A percentile compares a stretch with the other conserved stretches of the same genome.
Conservation (phyloP, 139 green algal genomes). For the Spirogloea muscicola region DNA sequence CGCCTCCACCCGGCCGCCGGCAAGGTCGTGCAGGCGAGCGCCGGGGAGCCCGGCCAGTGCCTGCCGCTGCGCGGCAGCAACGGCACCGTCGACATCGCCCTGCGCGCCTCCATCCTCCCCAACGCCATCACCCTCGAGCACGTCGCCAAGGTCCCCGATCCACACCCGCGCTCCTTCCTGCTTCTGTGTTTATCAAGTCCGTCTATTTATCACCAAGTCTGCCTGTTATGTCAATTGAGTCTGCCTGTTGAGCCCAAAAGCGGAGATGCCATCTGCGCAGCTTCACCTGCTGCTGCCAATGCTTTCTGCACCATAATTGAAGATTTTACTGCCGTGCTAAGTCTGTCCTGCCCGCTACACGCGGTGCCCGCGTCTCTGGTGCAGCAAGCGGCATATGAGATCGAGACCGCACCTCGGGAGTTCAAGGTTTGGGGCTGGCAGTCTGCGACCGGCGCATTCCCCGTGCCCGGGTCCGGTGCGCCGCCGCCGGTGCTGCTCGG, state of each 20-base stretch:
- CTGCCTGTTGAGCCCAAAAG: too few species aligned
- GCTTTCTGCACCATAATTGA: too few species aligned
- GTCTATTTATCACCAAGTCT: too few species aligned
- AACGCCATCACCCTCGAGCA: slow-evolving; percentile 34
- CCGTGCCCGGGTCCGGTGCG: not conserved
- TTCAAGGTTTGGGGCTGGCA: slow-evolving; percentile 16
- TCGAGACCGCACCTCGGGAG: slow-evolving; percentile 1
- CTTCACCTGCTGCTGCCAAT: too few species aligned
- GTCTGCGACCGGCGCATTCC: not conserved
- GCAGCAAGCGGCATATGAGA: slow-evolving; percentile 16
- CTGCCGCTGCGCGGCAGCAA: slow-evolving; percentile 31
- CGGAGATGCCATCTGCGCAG: too few species aligned
- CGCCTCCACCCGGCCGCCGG: not conserved
- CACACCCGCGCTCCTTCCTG: too few species aligned
- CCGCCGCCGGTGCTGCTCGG: slow-evolving; percentile 6
- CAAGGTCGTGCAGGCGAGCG: slow-evolving; percentile 8
- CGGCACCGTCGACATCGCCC: slow-evolving; percentile 11
- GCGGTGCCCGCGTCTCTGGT: too few species aligned
- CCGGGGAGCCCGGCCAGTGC: slow-evolving; percentile 20
- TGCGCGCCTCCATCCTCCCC: slow-evolving; percentile 23
- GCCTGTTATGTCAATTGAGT: too few species aligned
- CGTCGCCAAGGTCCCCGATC: slow-evolving; percentile 40
- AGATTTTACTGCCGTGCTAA: too few species aligned
- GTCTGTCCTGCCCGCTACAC: too few species aligned
- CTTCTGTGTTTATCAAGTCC: too few species aligned